phyloP scores from a whole-genome alignment of 306 rosid genomes.

The Acacia crassicarpa region DNA sequence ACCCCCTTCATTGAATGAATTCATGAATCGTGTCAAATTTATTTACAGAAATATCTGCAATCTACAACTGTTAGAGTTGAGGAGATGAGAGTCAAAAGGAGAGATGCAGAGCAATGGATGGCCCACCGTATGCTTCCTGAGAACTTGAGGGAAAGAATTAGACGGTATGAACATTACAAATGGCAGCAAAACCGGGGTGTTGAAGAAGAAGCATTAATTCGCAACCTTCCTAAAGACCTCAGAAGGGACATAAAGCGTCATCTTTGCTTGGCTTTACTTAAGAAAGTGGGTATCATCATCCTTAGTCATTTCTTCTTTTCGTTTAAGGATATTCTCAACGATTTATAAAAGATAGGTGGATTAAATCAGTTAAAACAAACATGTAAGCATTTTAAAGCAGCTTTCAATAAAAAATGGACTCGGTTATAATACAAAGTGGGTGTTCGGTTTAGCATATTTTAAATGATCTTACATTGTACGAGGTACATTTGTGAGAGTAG shows the following conservation, averaged over 20 bases:
- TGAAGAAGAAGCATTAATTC: conserved; percentile 66
- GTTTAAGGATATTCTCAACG: background rate
- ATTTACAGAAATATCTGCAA: conserved; percentile 74
- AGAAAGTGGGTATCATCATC: conserved; percentile 51
- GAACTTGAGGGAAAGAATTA: conserved; percentile 59
- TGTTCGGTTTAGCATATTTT: too few relatives aligned
- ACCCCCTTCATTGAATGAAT: background rate
- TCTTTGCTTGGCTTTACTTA: conserved; percentile 72
- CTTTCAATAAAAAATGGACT: background rate
- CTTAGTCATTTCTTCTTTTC: background rate
- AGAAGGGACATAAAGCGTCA: conserved; percentile 85
- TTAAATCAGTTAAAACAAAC: background rate
- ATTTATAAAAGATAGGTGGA: background rate
- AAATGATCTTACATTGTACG: too few relatives aligned
- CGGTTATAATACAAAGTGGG: background rate
- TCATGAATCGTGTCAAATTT: conserved; percentile 20
- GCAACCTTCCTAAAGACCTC: conserved; percentile 85
- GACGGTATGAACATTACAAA: conserved; percentile 79
- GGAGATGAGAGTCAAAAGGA: conserved; percentile 77
- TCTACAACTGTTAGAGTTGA: conserved; percentile 82
- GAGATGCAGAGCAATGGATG: conserved; percentile 96
- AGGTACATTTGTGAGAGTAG: too few relatives aligned
- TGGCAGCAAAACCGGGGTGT: conserved; percentile 97
- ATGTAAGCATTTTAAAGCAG: background rate
- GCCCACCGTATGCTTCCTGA: conserved; percentile 84